A percentile compares a stretch with the other conserved stretches of the same genome.
phyloP scores from a whole-genome alignment of 306 rosid genomes.

The Lathyrus aphaca region DNA sequence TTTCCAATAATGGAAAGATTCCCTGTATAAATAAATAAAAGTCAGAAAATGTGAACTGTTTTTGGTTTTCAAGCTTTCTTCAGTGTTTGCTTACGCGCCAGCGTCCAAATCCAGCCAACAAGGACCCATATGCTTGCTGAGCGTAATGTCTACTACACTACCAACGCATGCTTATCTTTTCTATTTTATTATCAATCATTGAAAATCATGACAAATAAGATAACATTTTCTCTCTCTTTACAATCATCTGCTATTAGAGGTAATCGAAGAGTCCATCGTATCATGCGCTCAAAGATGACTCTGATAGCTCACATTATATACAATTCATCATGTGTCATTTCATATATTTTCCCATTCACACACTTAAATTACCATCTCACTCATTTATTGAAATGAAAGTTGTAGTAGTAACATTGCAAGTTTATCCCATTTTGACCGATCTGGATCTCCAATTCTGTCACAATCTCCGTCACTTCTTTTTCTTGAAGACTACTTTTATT shows the following conservation, averaged over 20 bases:
- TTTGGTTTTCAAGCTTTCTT: background rate
- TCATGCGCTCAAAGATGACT: no score
- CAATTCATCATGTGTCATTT: no score
- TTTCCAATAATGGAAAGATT: conserved; percentile 61
- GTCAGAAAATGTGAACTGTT: conserved; percentile 37
- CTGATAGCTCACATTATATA: no score
- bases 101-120: conserved; percentile 36
- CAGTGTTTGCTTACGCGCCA: conserved; percentile 9
- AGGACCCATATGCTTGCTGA: conserved; percentile 12
- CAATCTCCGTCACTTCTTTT: no score
- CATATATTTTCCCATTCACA: no score
- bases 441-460: no score
- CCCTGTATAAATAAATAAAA: conserved; percentile 37
- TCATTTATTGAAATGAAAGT: no score
- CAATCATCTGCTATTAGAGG: background rate
- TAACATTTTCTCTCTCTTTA: background rate
- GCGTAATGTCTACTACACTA: background rate
- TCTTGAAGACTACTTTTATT: no score
- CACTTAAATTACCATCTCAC: no score
- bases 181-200: background rate
- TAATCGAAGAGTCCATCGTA: no score
- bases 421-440: no score
- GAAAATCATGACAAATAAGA: background rate
- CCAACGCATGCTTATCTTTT: conserved; percentile 37
- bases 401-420: no score